Percentiles rank a stretch among this genome's conserved stretches.
These are phyloP conservation scores for Spergularia azorica DNA, from an alignment of 179 eudicot genomes.

Conservation along the genomic window DNA sequence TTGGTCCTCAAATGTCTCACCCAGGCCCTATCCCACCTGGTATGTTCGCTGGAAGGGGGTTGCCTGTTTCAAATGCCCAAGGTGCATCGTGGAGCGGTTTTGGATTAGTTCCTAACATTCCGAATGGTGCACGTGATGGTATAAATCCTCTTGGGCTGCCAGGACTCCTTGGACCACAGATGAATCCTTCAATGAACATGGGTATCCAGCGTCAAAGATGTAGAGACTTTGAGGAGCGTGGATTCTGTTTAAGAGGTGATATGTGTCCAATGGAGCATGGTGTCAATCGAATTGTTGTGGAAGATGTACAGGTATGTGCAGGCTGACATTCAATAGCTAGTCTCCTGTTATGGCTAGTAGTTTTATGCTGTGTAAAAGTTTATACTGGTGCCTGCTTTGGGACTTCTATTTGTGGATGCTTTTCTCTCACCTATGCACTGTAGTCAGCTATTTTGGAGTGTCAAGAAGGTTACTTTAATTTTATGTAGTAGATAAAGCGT, in stretches of 20 bases:
- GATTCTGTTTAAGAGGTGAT: conserved; percentile 97
- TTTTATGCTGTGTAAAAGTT: background rate
- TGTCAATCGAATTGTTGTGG: conserved; percentile 86
- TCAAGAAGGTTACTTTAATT: background rate
- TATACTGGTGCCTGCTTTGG: background rate
- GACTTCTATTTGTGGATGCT: background rate
- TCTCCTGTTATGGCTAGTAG: conserved; percentile 11
- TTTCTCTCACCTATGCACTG: conserved; percentile 1
- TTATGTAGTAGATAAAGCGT: background rate
- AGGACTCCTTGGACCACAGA: conserved; percentile 62
- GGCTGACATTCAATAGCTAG: conserved; percentile 1
- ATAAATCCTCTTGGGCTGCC: conserved; percentile 76
- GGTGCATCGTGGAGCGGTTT: conserved; percentile 70
- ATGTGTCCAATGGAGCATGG: conserved; percentile 99
- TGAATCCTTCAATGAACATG: conserved; percentile 61
- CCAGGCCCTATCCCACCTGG: conserved; percentile 49
- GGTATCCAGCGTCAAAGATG: conserved; percentile 78
- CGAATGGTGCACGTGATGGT: conserved; percentile 72
- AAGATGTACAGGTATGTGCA: conserved; percentile 90
- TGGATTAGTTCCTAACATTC: conserved; percentile 75
- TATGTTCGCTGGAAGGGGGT: conserved; percentile 71
- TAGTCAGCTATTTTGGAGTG: background rate
- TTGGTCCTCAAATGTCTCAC: conserved; percentile 55
- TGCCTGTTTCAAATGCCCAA: conserved; percentile 64
- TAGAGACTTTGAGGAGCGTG: conserved; percentile 98